phyloP scores from a whole-genome alignment of 352 stramenopile genomes.

The Phytophthora citrophthora region DNA sequence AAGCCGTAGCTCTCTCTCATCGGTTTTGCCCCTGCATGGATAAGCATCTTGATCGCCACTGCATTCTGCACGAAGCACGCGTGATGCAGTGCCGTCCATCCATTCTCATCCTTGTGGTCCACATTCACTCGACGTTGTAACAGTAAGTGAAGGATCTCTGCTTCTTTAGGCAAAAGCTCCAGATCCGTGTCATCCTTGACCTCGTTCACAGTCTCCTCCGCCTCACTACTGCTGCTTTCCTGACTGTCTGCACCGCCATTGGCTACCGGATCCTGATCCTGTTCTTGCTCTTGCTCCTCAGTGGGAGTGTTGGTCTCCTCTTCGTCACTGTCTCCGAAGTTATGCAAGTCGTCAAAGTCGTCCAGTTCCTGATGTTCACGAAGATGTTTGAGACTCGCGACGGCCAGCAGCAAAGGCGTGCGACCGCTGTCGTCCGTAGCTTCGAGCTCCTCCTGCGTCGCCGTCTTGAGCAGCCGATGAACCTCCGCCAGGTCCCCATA shows the following conservation, averaged over 20 bases:
- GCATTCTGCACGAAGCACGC: conserved; percentile 82
- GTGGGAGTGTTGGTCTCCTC: conserved; percentile 8
- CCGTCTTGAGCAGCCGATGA: conserved; percentile 64
- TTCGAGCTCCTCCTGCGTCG: conserved; percentile 72
- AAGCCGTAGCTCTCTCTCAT: conserved; percentile 79
- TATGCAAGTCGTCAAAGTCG: conserved; percentile 47
- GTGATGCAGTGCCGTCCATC: conserved; percentile 84
- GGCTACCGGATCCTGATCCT: conserved; percentile 16
- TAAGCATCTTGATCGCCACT: conserved; percentile 75
- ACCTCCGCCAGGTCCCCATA: conserved; percentile 71
- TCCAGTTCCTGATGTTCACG: conserved; percentile 50
- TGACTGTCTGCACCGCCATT: conserved; percentile 7
- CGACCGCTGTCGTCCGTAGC: conserved; percentile 72
- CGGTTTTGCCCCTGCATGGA: conserved; percentile 68
- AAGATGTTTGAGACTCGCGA: conserved; percentile 59
- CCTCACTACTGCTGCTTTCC: conserved; percentile 25
- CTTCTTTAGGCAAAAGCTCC: conserved; percentile 68
- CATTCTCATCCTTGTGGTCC: conserved; percentile 84
- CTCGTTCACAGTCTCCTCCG: conserved; percentile 49
- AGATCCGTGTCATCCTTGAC: conserved; percentile 57
- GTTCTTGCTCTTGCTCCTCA: conserved; percentile 1
- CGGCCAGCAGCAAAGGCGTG: conserved; percentile 80
- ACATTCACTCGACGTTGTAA: conserved; percentile 77
- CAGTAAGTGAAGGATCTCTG: conserved; percentile 80
- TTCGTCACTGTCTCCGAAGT: conserved; percentile 34